Conservation (phyloP, 192 early-diverging fungal species). For the Funneliformis geosporum region DNA sequence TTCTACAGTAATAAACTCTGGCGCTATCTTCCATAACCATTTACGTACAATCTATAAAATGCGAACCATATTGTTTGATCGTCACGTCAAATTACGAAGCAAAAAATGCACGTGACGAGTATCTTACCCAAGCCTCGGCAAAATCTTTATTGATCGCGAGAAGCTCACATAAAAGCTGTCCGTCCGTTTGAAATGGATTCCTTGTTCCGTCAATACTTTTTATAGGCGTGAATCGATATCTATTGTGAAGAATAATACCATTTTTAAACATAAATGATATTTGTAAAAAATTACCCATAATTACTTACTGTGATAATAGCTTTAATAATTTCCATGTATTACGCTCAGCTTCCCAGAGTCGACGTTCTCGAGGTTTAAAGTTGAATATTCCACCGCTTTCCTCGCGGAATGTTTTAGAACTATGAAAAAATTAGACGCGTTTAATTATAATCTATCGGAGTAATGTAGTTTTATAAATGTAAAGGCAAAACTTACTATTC, state of each 20-base stretch:
- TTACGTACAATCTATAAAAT: constrained; percentile 18
- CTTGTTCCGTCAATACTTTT: not conserved
- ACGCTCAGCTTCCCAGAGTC: constrained; percentile 14
- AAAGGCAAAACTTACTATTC: not conserved
- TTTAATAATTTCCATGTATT: constrained; percentile 19
- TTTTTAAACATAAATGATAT: not conserved
- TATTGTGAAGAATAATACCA: not conserved
- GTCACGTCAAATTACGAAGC: not conserved
- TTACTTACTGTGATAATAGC: not conserved
- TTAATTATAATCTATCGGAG: not conserved
- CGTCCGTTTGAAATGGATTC: not conserved
- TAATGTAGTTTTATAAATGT: no score
- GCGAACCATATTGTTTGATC: not conserved
- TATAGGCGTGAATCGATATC: not conserved
- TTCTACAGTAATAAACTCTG: constrained; percentile 2
- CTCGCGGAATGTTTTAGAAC: not conserved
- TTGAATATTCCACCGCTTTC: not conserved
- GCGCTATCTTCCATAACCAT: constrained; percentile 25
- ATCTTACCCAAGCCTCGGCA: constrained; percentile 20
- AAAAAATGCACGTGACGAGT: not conserved
- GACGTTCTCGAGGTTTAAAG: not conserved
- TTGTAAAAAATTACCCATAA: not conserved
- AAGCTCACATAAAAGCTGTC: not conserved
- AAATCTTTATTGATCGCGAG: not conserved
- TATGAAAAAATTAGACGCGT: not conserved